A percentile compares a stretch with the other conserved stretches of the same genome.
These are phyloP conservation scores for Aspergillus awamori DNA, from an alignment of 2,329 filamentous ascomycete genomes.

Conservation along the genomic window DNA sequence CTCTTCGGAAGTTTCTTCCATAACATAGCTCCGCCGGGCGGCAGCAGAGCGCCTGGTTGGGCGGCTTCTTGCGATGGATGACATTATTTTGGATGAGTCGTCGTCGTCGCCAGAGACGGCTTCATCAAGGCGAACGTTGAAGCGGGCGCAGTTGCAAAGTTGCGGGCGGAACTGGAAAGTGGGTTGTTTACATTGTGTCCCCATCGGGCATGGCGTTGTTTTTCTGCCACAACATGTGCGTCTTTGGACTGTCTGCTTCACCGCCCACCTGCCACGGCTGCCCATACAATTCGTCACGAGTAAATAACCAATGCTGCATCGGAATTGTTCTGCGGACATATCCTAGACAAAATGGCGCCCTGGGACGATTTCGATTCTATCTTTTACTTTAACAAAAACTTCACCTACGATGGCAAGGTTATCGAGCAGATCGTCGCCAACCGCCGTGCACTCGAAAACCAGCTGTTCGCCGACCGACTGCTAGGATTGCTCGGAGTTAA, in stretches of 20 bases:
- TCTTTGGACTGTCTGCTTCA: conserved; percentile 18
- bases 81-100: conserved; percentile 34
- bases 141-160: conserved; percentile 18
- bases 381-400: conserved; percentile 63
- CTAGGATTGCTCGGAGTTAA: conserved; percentile 69
- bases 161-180: conserved; percentile 29
- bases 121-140: conserved; percentile 32
- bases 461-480: conserved; percentile 79
- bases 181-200: conserved; percentile 44
- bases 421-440: conserved; percentile 66
- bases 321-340: conserved; percentile 7
- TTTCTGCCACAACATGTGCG: conserved; percentile 39
- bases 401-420: conserved; percentile 64
- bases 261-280: conserved; percentile 27
- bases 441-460: conserved; percentile 68
- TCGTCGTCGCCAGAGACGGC: conserved; percentile 22
- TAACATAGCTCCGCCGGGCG: conserved; percentile 70
- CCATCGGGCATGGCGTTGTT: conserved; percentile 35
- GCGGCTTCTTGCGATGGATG: conserved; percentile 50
- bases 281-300: background rate
- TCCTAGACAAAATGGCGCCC: conserved; percentile 39
- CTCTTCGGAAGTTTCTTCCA: conserved; percentile 79
- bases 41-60: conserved; percentile 60
- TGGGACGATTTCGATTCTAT: conserved; percentile 69
- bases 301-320: background rate